Evolutionary conservation across 257 asterid genomes (phyloP), one percentile per base, ranked within the genome.

Genomic region (Solanum commersonii): DNA sequence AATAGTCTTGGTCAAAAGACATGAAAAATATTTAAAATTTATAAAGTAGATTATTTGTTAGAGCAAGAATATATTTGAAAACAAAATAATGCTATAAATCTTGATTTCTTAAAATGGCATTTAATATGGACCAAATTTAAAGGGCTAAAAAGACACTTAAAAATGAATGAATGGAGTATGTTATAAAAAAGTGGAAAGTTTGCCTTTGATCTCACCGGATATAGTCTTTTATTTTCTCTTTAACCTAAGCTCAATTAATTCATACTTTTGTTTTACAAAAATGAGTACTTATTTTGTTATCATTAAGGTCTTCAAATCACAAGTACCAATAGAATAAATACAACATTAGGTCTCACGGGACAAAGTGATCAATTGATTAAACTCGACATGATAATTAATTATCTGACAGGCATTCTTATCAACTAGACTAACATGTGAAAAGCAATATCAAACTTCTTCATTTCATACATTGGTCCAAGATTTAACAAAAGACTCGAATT

Each of bases 291-390:
- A 1, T n/a, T 5, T 60, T 60, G 29, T 60, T 46, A 0, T 44
- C 29, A 63, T 22, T 63, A 23, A 9, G 6, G 29, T 60, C 15
- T 60, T 60, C 70, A 23, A 22, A 60, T 60, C 29, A 60, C 14
- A 60, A 60, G 3, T 8, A 60, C 1, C 11, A 60, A 60, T 60
- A 60, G 13, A 60, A 60, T 60, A 22, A 23, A 22, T 1, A 22
- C 1, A 3, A 23, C 10, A 60, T 60, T 0, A 0, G 1, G 1
- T n/a, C 3, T 63, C 27, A 1, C 7, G 6, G 0, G 3, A 3
- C 2, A n/a, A 60, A 63, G 31, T 31, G 31, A 1, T 23, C 7
- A 23, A 23, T 63, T 63, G 0, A 23, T 10, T 63, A 10, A 9
- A 63, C 8, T 11, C 34, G 2, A 65, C 0, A 63, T n/a, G 1